These are phyloP conservation scores for Stipa capillata DNA, from an alignment of 176 grass and related monocot species.

Conservation along the genomic window DNA sequence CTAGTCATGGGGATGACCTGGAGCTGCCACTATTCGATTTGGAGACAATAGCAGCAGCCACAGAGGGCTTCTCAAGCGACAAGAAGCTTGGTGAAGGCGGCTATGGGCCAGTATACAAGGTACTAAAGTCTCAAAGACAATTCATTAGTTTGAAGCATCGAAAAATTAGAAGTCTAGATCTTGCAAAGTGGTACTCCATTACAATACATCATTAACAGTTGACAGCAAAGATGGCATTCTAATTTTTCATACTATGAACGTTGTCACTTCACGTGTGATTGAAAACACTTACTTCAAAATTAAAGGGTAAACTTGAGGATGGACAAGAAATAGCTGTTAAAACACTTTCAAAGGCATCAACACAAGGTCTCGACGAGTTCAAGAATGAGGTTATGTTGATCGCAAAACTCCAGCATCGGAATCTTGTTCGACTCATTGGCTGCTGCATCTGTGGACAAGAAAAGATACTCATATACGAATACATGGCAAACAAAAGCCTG, in stretches of 20 bases:
- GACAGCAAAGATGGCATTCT: background rate
- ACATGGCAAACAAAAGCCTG: constrained; percentile 65
- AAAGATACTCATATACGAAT: constrained; percentile 72
- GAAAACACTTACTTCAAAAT: too few species aligned
- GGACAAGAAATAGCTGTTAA: constrained; percentile 80
- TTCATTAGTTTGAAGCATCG: background rate
- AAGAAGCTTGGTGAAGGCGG: constrained; percentile 70
- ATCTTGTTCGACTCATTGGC: constrained; percentile 66
- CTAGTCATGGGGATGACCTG: constrained; percentile 26
- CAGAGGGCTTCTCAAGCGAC: constrained; percentile 30
- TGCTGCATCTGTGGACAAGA: constrained; percentile 53
- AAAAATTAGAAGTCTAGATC: background rate
- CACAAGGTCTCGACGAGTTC: constrained; percentile 60
- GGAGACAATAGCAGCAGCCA: constrained; percentile 33
- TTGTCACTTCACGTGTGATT: too few species aligned
- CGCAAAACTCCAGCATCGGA: constrained; percentile 68
- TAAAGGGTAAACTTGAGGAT: constrained; percentile 56
- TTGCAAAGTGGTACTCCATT: background rate
- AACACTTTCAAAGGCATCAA: constrained; percentile 51
- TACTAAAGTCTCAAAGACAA: background rate
- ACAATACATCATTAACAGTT: background rate
- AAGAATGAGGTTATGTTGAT: constrained; percentile 70
- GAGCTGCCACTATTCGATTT: constrained; percentile 50
- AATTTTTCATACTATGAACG: background rate
- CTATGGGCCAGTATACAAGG: constrained; percentile 65